Conservation (phyloP, 176 grass and related monocot genomes). For the Eleusine coracana region DNA sequence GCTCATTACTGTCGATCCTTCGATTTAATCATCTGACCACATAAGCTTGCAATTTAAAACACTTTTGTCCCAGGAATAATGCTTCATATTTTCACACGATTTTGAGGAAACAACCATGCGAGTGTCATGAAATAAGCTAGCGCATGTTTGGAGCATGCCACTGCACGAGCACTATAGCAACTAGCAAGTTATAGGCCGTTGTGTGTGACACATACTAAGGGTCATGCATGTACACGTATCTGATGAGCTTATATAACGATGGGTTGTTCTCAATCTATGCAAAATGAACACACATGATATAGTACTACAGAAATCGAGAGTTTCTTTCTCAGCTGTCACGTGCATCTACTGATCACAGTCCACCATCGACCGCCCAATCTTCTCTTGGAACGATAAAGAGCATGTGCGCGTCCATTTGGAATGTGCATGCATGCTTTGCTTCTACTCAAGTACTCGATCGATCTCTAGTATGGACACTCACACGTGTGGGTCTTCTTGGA, state of each 20-base stretch:
- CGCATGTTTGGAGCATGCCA: too few relatives aligned
- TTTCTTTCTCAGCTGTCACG: conserved; percentile 35
- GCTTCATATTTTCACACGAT: background rate
- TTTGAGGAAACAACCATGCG: background rate
- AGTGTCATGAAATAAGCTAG: background rate
- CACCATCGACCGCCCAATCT: conserved; percentile 44
- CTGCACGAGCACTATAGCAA: too few relatives aligned
- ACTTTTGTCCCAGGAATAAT: background rate
- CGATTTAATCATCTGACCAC: background rate
- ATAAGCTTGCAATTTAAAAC: background rate
- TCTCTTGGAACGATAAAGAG: conserved; percentile 53
- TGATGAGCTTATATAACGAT: background rate
- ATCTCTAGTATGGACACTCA: conserved; percentile 37
- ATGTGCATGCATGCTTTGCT: conserved; percentile 63
- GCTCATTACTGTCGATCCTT: background rate
- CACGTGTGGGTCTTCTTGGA: conserved; percentile 55
- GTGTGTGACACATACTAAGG: background rate
- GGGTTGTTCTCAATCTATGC: background rate
- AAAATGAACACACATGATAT: background rate
- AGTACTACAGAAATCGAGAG: conserved; percentile 19
- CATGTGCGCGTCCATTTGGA: conserved; percentile 49
- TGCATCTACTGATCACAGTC: conserved; percentile 45
- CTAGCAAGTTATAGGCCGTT: too few relatives aligned
- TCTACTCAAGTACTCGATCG: conserved; percentile 29
- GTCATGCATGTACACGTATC: background rate